Conservation (phyloP, 1,284 basidiomycete genomes). For the Apiotrichum brassicae region DNA sequence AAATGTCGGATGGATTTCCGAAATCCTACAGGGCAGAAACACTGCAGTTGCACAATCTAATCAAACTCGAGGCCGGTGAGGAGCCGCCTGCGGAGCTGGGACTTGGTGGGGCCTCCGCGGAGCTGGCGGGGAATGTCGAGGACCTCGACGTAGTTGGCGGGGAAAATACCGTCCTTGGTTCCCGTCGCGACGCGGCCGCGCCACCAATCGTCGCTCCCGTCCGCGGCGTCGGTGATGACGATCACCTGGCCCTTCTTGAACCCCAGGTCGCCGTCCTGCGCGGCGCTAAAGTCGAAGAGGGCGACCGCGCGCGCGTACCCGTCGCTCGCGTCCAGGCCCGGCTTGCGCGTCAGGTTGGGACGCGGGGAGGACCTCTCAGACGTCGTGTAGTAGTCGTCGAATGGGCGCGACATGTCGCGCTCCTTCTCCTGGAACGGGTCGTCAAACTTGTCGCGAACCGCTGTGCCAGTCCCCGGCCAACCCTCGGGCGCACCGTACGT, state of each 20-base stretch:
- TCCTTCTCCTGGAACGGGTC: constrained; percentile 5
- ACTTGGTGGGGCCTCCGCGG: constrained; percentile 26
- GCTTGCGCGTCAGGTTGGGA: constrained; percentile 13
- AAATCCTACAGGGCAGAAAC: too few relatives aligned
- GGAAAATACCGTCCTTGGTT: constrained; percentile 55
- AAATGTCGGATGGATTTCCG: too few relatives aligned
- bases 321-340: constrained; percentile 25
- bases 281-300: constrained; percentile 66
- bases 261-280: constrained; percentile 72
- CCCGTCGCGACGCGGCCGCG: constrained; percentile 56
- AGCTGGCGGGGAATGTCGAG: constrained; percentile 35
- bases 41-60: neutral
- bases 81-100: constrained; percentile 28
- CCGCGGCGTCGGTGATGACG: constrained; percentile 64
- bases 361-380: neutral
- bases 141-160: constrained; percentile 56
- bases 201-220: constrained; percentile 72
- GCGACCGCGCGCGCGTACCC: constrained; percentile 64
- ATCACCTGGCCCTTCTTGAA: constrained; percentile 81
- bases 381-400: constrained; percentile 7
- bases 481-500: neutral
- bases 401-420: neutral
- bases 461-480: neutral
- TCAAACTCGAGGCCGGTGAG: constrained; percentile 10
- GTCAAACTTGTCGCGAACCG: constrained; percentile 4